A percentile compares a stretch with the other conserved stretches of the same genome.
Conservation (phyloP, 345 rosid genomes). For the Citrus trifoliata region DNA sequence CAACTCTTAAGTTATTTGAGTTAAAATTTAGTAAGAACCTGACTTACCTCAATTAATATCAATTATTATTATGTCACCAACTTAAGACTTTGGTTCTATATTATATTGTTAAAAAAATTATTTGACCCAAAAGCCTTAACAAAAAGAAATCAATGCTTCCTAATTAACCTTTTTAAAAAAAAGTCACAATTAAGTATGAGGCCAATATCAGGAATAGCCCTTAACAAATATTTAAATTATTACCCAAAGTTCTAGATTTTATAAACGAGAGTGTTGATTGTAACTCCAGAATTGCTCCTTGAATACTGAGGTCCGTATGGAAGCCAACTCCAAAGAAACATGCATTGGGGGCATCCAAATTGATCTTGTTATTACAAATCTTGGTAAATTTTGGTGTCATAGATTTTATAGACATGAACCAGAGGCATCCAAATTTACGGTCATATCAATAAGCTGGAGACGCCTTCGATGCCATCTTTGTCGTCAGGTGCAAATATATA, state of each 20-base stretch:
- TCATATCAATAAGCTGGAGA: background rate
- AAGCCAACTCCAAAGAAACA: background rate
- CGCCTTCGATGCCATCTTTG: background rate
- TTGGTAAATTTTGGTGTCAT: background rate
- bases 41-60: too few relatives aligned
- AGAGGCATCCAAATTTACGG: background rate
- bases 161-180: background rate
- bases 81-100: too few relatives aligned
- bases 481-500: background rate
- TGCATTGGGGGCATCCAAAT: background rate
- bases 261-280: too few relatives aligned
- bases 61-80: too few relatives aligned
- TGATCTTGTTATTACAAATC: background rate
- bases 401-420: background rate
- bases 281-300: too few relatives aligned
- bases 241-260: background rate
- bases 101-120: too few relatives aligned
- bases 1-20: too few relatives aligned
- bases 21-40: too few relatives aligned
- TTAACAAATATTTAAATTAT: background rate
- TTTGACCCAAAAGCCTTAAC: background rate
- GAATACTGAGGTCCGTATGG: background rate
- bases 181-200: background rate
- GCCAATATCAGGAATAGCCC: background rate
- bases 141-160: background rate